Conservation (phyloP, 1,284 basidiomycete species). For the Lentinus polychrous region DNA sequence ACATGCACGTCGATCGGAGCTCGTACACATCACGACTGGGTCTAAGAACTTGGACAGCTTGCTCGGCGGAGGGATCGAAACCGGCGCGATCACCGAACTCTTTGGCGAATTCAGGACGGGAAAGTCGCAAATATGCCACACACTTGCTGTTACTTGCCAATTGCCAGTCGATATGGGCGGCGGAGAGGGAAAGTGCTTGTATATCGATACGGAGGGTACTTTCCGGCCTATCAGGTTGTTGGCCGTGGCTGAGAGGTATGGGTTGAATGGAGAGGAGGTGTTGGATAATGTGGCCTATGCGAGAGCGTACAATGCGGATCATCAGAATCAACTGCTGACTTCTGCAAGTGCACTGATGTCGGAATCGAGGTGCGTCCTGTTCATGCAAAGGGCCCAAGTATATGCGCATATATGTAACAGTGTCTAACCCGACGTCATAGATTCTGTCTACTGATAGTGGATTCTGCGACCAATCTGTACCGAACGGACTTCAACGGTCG, state of each 20-base stretch:
- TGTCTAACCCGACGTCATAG: conserved; percentile 34
- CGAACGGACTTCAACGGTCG: conserved; percentile 95
- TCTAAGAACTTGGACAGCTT: conserved; percentile 95
- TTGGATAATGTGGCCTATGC: conserved; percentile 99
- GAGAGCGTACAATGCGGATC: conserved; percentile 97
- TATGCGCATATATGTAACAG: too few relatives aligned
- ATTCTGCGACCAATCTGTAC: conserved; percentile 95
- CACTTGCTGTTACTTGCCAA: conserved; percentile 96
- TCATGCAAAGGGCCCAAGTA: neutral
- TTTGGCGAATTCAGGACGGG: conserved; percentile 99
- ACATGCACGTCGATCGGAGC: conserved; percentile 90
- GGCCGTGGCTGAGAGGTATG: conserved; percentile 92
- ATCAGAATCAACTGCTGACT: conserved; percentile 87
- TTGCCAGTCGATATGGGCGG: conserved; percentile 97
- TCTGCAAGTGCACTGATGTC: conserved; percentile 97
- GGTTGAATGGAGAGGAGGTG: conserved; percentile 95
- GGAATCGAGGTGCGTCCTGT: conserved; percentile 79
- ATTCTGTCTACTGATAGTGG: conserved; percentile 94
- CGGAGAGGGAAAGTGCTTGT: conserved; percentile 97
- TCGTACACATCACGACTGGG: conserved; percentile 96
- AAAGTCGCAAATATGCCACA: conserved; percentile 98
- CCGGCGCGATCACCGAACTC: conserved; percentile 96
- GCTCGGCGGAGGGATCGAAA: conserved; percentile 96
- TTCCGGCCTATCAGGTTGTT: conserved; percentile 95
- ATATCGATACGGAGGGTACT: conserved; percentile 98